Base-by-base conservation (phyloP, 139 green algal genomes). In the Monoraphidium neglectum region DNA sequence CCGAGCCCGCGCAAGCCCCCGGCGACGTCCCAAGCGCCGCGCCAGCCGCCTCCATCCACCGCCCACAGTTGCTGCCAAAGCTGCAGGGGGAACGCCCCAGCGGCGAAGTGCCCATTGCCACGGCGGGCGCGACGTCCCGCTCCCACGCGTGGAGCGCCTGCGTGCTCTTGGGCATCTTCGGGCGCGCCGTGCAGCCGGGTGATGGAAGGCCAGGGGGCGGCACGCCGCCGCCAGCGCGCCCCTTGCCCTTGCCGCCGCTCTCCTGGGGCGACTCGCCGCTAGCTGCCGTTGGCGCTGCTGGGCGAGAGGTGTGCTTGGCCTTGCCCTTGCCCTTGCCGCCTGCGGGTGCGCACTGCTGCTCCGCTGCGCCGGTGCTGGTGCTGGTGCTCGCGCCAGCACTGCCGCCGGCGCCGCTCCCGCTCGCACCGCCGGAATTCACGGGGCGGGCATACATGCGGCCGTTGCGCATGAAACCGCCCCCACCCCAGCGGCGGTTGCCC, bases 401-500 rank as follows among this genome's bases (percentile, higher is more conserved):
- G 16, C 46, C 30, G 61, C 61, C 36, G 26, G 28, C 66, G 4
- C 40, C 40, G 37, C 35, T 59, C n/a, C n/a, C 66, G 26, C 37
- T 46, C 24, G 66, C 43, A 28, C 26, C 66, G 43, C 59, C 59
- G 21, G 26, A 6, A n/a, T 28, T 59, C 57, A 65, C 57, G 1
- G 78, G 78, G 32, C 78, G 78, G 15, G 78, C 78, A 32, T 68
- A 83, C 40, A 83, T 76, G 40, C 83, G 77, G 0, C 87, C 87
- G 18, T 77, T 72, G 36, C 87, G 81, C 74, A 92, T 85, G 78
- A 76, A 90, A 12, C 88, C 88, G 38, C 86, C 87, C 67, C 93
- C 86, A 13, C 93, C 93, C 74, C 88, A 93, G 21, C 93, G 84
- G 32, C 93, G 82, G 78, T 97, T 97, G 66, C 93, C 93, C 24